These are phyloP conservation scores for Trichoderma sp. DNA, from an alignment of 2,329 filamentous ascomycete genomes.

Conservation along the genomic window DNA sequence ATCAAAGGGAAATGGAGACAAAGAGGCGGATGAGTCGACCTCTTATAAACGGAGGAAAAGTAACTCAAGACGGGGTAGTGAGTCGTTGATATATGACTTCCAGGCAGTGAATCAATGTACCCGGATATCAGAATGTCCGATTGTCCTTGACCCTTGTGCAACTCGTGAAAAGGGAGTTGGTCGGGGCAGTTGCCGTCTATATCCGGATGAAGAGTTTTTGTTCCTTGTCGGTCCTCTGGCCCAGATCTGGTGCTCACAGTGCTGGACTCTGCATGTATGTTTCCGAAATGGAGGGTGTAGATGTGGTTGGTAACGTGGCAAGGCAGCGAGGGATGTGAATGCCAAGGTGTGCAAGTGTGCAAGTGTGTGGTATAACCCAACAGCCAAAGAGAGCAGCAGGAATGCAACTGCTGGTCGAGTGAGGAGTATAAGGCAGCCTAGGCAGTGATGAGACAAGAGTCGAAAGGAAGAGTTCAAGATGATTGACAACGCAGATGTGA, in stretches of 20 bases:
- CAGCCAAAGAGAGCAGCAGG: conserved; percentile 15
- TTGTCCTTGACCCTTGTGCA: not conserved
- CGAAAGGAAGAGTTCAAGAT: not conserved
- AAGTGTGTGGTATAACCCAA: conserved; percentile 18
- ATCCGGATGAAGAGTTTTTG: not conserved
- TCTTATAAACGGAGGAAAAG: not conserved
- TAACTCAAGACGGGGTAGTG: not conserved
- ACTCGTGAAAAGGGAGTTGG: not conserved
- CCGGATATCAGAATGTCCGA: not conserved
- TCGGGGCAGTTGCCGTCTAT: not conserved
- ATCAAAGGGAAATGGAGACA: not conserved
- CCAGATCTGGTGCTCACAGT: not conserved
- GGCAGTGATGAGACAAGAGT: not conserved
- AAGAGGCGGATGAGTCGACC: not conserved
- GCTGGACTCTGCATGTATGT: not conserved
- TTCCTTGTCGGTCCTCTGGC: not conserved
- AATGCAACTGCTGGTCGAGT: not conserved
- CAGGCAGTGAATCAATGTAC: not conserved
- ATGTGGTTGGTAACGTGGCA: conserved; percentile 9
- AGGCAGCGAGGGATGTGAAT: conserved; percentile 2
- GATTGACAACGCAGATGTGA: not conserved
- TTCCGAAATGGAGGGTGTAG: conserved; percentile 18
- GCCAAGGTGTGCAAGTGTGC: not conserved
- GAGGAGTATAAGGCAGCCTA: not conserved
- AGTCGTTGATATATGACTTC: conserved; percentile 14